Percentiles rank a stretch among this genome's conserved stretches.
phyloP scores from a whole-genome alignment of 2,329 filamentous ascomycete species.

The Tolypocladium pustulatum region DNA sequence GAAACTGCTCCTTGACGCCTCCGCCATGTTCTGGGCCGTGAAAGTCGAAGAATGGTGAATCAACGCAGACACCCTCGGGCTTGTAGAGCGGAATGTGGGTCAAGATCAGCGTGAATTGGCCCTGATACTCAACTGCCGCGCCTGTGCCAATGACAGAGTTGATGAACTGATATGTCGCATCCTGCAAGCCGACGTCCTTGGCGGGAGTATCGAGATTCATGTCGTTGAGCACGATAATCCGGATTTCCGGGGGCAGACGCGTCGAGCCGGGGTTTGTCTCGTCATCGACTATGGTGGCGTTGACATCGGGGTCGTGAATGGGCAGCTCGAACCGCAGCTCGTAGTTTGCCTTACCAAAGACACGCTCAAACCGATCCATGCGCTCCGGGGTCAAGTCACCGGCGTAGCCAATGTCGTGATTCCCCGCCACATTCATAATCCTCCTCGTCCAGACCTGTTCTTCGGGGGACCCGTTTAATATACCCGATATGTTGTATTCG shows the following conservation, averaged over 20 bases:
- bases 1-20: conserved; percentile 83
- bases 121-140: conserved; percentile 47
- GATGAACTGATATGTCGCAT: conserved; percentile 67
- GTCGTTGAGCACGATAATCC: conserved; percentile 78
- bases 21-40: conserved; percentile 54
- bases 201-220: conserved; percentile 90
- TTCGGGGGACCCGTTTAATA: conserved; percentile 32
- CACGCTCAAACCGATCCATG: conserved; percentile 68
- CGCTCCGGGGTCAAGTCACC: conserved; percentile 75
- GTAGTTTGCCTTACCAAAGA: conserved; percentile 86
- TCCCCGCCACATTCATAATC: conserved; percentile 84
- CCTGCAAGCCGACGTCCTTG: conserved; percentile 53
- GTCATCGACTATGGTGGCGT: conserved; percentile 30
- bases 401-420: conserved; percentile 94
- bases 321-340: conserved; percentile 65
- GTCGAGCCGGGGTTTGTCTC: conserved; percentile 33
- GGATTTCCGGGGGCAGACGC: conserved; percentile 55
- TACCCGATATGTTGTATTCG: conserved; percentile 39
- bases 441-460: conserved; percentile 56
- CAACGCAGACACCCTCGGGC: conserved; percentile 67
- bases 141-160: conserved; percentile 57
- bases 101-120: conserved; percentile 70
- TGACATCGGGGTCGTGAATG: conserved; percentile 24
- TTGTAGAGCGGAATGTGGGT: conserved; percentile 93
- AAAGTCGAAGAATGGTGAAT: conserved; percentile 75